Percentiles rank a stretch among this genome's conserved stretches.
Conservation (phyloP, 1,139 yeast genomes). For the Zygoascus hellenicus region DNA sequence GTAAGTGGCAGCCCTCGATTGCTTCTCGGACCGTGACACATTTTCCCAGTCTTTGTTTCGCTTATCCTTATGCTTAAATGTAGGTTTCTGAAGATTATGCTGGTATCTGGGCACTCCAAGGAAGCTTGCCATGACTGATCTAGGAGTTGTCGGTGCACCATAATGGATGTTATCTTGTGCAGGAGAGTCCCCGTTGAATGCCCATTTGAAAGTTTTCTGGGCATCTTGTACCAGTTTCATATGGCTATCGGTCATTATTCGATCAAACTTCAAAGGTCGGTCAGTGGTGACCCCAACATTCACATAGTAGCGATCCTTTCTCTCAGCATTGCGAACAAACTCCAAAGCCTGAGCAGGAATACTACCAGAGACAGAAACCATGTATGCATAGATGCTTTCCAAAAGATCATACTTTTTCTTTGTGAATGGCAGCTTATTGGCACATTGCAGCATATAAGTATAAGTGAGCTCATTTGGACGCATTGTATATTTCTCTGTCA, state of each 20-base stretch:
- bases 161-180: constrained; percentile 6
- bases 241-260: not conserved
- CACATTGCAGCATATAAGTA: constrained; percentile 22
- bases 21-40: not conserved
- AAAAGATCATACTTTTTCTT: constrained; percentile 17
- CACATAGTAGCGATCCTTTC: constrained; percentile 5
- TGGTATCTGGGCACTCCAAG: constrained; percentile 10
- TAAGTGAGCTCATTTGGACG: constrained; percentile 20
- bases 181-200: not conserved
- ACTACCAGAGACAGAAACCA: constrained; percentile 8
- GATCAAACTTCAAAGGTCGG: not conserved
- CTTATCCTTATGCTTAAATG: not conserved
- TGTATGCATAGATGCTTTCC: constrained; percentile 15
- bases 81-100: constrained; percentile 10
- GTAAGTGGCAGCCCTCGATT: not conserved
- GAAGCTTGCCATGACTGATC: constrained; percentile 6
- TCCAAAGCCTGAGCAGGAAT: not conserved
- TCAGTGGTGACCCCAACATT: constrained; percentile 4
- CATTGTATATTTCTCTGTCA: constrained; percentile 18
- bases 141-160: constrained; percentile 4
- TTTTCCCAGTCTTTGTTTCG: not conserved
- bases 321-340: not conserved
- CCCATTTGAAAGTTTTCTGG: constrained; percentile 1
- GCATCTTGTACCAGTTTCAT: not conserved
- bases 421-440: constrained; percentile 17